Conservation (phyloP, 192 early-diverging fungal species). For the Gryganskiella cystojenkinii region DNA sequence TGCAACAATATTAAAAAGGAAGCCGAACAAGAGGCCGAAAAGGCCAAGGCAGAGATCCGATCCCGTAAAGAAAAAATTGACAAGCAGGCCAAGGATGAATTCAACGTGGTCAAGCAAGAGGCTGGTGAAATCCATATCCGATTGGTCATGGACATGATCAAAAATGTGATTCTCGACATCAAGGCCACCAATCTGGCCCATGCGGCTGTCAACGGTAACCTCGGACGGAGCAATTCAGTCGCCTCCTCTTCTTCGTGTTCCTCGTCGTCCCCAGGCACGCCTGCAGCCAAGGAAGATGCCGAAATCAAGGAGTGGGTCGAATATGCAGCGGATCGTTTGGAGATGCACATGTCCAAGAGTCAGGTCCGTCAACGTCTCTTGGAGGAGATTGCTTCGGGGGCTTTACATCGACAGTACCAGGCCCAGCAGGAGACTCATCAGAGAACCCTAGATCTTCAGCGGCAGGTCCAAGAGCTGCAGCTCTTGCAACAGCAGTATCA, state of each 20-base stretch:
- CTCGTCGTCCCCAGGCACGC: neutral
- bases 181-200: conserved; percentile 18
- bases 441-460: conserved; percentile 19
- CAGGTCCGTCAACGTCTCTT: conserved; percentile 34
- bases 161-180: conserved; percentile 34
- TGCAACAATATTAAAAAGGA: conserved; percentile 21
- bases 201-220: neutral
- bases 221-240: neutral
- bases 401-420: conserved; percentile 28
- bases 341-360: conserved; percentile 25
- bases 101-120: conserved; percentile 12
- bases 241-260: neutral
- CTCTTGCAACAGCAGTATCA: conserved; percentile 23
- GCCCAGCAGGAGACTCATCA: conserved; percentile 27
- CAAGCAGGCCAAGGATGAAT: conserved; percentile 38
- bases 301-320: conserved; percentile 49
- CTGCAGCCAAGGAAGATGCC: conserved; percentile 23
- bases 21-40: conserved; percentile 33
- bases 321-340: conserved; percentile 31
- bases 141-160: conserved; percentile 25
- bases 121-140: conserved; percentile 25
- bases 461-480: conserved; percentile 22
- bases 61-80: conserved; percentile 21
- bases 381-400: conserved; percentile 32
- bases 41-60: conserved; percentile 14